Base-by-base conservation (phyloP, 2,329 filamentous ascomycete species). In the Pseudofabraea citricarpa region DNA sequence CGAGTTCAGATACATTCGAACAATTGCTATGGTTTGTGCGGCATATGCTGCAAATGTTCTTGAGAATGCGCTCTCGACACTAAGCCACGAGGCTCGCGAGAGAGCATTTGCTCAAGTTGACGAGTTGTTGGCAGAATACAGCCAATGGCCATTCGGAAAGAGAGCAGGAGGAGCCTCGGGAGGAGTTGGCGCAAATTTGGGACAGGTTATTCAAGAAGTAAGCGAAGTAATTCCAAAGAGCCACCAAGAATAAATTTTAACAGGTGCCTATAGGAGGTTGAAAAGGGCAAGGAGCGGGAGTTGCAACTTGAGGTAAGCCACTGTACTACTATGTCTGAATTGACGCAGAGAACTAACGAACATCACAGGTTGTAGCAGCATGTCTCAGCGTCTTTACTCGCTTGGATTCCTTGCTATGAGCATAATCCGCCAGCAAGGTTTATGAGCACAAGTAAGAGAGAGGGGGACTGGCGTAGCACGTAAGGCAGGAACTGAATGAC, bases 31-130 rank as follows among this genome's bases (percentile, higher is more conserved):
- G 90, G 89, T 98, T 42, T 98, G 93, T 70, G 93, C 91, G 40
- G 91, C 93, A 36, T 97, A 98, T 67, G 93, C 93, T 36, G 93
- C 93, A 49, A 98, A 98, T 60, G 93, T 98, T 21, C 78, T 98
- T 46, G 93, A 98, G 71, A 98, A 98, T 62, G 93, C 91, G n/a
- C 72, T 98, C 58, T 88, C 87, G 44, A 94, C 87, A 12, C 79
- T 98, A 51, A 89, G 90, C 55, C 93, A 97, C 63, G 93, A 98
- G 71, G 84, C 91, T 44, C 77, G 93, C 56, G 93, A 98, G 69
- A 77, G 91, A 54, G 91, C 93, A 4, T 98, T 97, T 66, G 89
- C 90, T 31, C 91, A 97, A 72, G 95, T 95, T 15, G 93, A 98
- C 65, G 93, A 97, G 69, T 71, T 98, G 52, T 73, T 98, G 46